Percentiles rank a stretch among this genome's conserved stretches.
phyloP scores from a whole-genome alignment of 225 moss, liverwort and hornwort genomes.

The Straminergon stramineum region DNA sequence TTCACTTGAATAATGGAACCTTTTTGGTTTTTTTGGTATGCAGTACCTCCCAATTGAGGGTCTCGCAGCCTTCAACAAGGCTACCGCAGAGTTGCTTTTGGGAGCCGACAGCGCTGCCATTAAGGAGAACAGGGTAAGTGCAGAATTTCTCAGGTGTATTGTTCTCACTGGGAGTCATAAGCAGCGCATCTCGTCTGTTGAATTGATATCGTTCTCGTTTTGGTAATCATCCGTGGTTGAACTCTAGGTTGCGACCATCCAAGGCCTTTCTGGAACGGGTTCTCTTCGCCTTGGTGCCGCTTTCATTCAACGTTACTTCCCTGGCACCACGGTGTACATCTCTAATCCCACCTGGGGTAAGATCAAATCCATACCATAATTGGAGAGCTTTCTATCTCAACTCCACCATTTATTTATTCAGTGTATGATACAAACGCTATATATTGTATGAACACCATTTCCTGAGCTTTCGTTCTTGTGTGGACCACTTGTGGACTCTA shows the following conservation, averaged over 20 bases:
- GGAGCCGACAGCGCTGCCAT: constrained; percentile 68
- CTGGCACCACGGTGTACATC: constrained; percentile 63
- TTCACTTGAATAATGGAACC: neutral
- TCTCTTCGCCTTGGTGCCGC: constrained; percentile 86
- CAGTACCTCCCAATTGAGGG: constrained; percentile 94
- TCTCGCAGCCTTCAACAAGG: constrained; percentile 86
- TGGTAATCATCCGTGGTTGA: neutral
- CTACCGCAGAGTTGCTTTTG: constrained; percentile 79
- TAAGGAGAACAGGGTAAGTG: constrained; percentile 62
- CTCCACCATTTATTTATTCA: neutral
- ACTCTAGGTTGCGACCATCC: constrained; percentile 75
- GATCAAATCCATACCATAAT: neutral
- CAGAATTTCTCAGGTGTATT: neutral
- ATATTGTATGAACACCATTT: neutral
- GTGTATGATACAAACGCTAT: neutral
- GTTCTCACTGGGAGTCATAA: neutral
- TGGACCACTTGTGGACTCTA: neutral
- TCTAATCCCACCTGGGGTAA: constrained; percentile 92
- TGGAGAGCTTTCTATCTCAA: neutral
- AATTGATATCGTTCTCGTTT: neutral
- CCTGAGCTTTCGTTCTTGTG: neutral
- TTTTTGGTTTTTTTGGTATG: neutral
- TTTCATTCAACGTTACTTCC: constrained; percentile 82
- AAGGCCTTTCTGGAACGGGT: constrained; percentile 90
- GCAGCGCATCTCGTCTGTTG: neutral